Base-by-base conservation (phyloP, 2,329 filamentous ascomycete genomes). In the Aspergillus brasiliensis region DNA sequence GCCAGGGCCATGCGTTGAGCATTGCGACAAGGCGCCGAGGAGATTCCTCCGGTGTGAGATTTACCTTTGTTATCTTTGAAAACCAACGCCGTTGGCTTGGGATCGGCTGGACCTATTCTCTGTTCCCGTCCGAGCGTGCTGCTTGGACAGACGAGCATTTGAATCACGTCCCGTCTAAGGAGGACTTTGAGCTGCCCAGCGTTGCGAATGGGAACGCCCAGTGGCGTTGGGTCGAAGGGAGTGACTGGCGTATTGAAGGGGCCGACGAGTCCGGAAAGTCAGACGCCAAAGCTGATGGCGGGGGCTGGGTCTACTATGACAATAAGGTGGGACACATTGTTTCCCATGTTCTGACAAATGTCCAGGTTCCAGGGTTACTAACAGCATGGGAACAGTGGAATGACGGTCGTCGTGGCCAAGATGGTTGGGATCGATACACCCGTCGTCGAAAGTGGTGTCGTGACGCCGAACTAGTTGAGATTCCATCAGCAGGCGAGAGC, bases 91-190 rank as follows among this genome's bases (percentile, higher is more conserved):
- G 95, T 55, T 99, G 95, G 95, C 80, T 99, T 3, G 94, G 93
- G 1, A 84, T 99, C 11, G 95, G 95, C 0, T 99, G 95, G 93
- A 98, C 95, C 0, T 89, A 89, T 2, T 96, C 89, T 40, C 81
- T 99, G 62, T 92, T 99, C 65, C 88, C 92, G 0, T 96, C 97
- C 70, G 95, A 99, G 73, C 85, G 95, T 44, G 85, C 89, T 1
- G 84, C 93, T 0, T 99, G 95, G 94, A 97, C 95, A 0, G 95
- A 99, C 74, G 95, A 99, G 76, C 92, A 97, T 73, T 86, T 96
- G 57, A 97, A 97, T 62, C 73, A 88, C 0, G 89, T 91, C 3
- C 88, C 91, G 0, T 78, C 88, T 0, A 92, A 89, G 65, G 90
- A 95, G 46, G 84, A 84, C 8, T 91, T 91, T 65, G 82, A 86